These are phyloP conservation scores for Scutellaria minor DNA, from an alignment of 257 asterid genomes.

Conservation along the genomic window DNA sequence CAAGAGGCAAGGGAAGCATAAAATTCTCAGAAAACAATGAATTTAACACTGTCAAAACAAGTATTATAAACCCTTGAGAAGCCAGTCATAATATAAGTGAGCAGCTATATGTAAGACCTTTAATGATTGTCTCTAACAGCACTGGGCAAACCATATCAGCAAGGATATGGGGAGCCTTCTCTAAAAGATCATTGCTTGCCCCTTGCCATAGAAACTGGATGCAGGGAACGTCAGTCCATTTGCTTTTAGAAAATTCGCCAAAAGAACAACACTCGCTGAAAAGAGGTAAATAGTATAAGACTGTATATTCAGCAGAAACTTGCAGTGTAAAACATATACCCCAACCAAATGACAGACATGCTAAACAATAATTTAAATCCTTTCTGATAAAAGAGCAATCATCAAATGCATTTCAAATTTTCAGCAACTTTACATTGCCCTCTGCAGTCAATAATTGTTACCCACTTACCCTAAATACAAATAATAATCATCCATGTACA, in stretches of 20 bases:
- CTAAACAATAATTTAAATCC: slow-evolving; percentile 26
- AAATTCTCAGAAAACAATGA: neutral
- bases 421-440: slow-evolving; percentile 23
- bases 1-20: slow-evolving; percentile 16
- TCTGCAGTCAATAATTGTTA: slow-evolving; percentile 22
- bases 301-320: slow-evolving; percentile 13
- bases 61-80: slow-evolving; percentile 9
- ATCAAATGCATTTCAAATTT: slow-evolving; percentile 1
- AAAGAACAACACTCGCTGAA: slow-evolving; percentile 84
- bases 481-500: neutral
- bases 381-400: slow-evolving; percentile 20
- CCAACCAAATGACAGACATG: slow-evolving; percentile 1
- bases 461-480: neutral
- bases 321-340: slow-evolving; percentile 1
- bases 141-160: slow-evolving; percentile 81
- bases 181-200: slow-evolving; percentile 51
- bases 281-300: slow-evolving; percentile 24
- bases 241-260: slow-evolving; percentile 55
- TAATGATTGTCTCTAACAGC: slow-evolving; percentile 75
- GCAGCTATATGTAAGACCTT: slow-evolving; percentile 57
- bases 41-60: slow-evolving; percentile 21
- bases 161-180: slow-evolving; percentile 61
- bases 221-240: slow-evolving; percentile 64
- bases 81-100: slow-evolving; percentile 23
- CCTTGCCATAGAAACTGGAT: slow-evolving; percentile 74